A percentile compares a stretch with the other conserved stretches of the same genome.
These are phyloP conservation scores for Solanum etuberosum DNA, from an alignment of 257 asterid species.

Conservation along the genomic window DNA sequence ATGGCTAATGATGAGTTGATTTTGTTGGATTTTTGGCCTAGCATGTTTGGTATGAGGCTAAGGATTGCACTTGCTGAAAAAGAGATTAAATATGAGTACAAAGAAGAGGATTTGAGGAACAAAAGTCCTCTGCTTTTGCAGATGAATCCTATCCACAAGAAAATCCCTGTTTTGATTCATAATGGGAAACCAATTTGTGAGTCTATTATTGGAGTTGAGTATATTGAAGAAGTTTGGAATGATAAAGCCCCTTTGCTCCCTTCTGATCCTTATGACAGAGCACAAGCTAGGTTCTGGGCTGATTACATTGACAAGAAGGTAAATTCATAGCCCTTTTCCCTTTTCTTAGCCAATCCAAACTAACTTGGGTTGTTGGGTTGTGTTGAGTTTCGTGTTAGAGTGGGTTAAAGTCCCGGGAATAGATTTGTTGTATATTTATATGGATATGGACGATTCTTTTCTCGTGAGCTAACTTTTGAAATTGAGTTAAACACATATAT, in stretches of 20 bases:
- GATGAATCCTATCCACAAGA: background rate
- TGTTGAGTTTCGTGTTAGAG: too few species aligned
- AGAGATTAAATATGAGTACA: constrained; percentile 9
- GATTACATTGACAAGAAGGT: background rate
- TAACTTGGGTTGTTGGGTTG: background rate
- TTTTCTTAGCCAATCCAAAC: background rate
- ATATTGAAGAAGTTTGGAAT: background rate
- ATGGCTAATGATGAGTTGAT: constrained; percentile 10
- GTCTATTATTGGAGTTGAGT: background rate
- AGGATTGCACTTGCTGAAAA: constrained; percentile 21
- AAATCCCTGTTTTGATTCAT: background rate
- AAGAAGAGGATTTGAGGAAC: constrained; percentile 4
- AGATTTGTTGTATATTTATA: too few species aligned
- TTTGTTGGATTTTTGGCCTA: constrained; percentile 6
- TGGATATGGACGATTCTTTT: too few species aligned
- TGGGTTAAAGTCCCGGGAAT: background rate
- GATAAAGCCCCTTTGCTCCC: background rate
- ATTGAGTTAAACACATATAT: background rate
- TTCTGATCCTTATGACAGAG: background rate
- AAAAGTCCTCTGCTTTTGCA: background rate
- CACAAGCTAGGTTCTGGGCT: background rate
- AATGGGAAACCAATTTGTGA: background rate
- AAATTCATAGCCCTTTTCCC: background rate
- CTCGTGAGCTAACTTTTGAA: background rate
- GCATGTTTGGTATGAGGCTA: constrained; percentile 16